Percentiles rank a stretch among this genome's conserved stretches.
Evolutionary conservation across 331 rosid genomes (phyloP).

Genomic region (Rhamnella rubrinervis): DNA sequence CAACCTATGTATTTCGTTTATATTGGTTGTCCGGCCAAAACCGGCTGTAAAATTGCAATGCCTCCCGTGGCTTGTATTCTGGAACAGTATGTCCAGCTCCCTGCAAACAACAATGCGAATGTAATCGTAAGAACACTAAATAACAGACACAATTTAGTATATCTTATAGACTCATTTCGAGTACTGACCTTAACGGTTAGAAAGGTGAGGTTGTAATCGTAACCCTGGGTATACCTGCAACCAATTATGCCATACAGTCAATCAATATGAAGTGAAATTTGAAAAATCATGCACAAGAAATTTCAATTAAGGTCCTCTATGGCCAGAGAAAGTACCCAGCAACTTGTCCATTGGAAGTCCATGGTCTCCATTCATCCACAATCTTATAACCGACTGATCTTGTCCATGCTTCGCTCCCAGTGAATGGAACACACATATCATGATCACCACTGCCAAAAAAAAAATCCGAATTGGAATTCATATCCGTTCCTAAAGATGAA

Average conservation of each 20-base stretch:
- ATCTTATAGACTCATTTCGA: not conserved
- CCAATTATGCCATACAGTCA: not conserved
- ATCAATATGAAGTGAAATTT: not conserved
- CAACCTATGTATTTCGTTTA: slow-evolving; percentile 9
- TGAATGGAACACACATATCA: slow-evolving; percentile 82
- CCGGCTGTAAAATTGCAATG: slow-evolving; percentile 53
- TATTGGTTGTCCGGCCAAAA: slow-evolving; percentile 41
- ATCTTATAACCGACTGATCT: slow-evolving; percentile 56
- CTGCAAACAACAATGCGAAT: slow-evolving; percentile 36
- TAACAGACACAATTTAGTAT: not conserved
- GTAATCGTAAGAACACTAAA: not conserved
- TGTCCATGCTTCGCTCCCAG: slow-evolving; percentile 78
- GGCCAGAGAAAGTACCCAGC: slow-evolving; percentile 50
- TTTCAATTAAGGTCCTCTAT: not conserved
- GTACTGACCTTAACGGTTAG: slow-evolving; percentile 58
- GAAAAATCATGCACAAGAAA: not conserved
- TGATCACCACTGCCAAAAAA: slow-evolving; percentile 64
- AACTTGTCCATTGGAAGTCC: slow-evolving; percentile 54
- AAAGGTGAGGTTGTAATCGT: slow-evolving; percentile 58
- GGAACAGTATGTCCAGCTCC: slow-evolving; percentile 89
- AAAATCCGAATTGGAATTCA: not conserved
- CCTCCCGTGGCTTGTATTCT: slow-evolving; percentile 70
- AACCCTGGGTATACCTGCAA: slow-evolving; percentile 61
- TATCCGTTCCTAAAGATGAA: slow-evolving; percentile 6
- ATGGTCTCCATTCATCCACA: slow-evolving; percentile 77